Evolutionary conservation across 192 early-diverging fungal species (phyloP).

Genomic region (Coemansia sp.): DNA sequence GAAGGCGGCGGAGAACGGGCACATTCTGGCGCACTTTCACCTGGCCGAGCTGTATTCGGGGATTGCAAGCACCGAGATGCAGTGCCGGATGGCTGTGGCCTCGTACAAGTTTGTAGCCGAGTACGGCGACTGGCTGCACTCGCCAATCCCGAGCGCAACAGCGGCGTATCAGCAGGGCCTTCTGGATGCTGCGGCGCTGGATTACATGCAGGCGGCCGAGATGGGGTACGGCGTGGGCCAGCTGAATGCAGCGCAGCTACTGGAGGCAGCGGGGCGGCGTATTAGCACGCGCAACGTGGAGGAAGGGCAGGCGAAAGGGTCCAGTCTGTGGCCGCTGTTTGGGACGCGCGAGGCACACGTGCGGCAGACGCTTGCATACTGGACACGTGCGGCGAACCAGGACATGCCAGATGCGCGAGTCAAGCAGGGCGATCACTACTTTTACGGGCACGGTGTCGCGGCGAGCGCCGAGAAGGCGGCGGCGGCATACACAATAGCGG

Average conservation of each 20-base stretch:
- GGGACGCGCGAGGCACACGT: conserved; percentile 1
- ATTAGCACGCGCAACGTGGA: not conserved
- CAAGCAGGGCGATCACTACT: conserved; percentile 94
- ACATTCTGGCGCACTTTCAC: conserved; percentile 79
- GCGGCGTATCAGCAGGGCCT: conserved; percentile 61
- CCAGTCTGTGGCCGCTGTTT: conserved; percentile 12
- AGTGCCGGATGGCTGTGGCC: conserved; percentile 68
- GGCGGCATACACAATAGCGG: conserved; percentile 80
- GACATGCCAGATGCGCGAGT: conserved; percentile 85
- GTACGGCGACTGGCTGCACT: conserved; percentile 80
- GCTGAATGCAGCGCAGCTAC: conserved; percentile 84
- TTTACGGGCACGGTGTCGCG: conserved; percentile 71
- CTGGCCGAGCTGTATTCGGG: conserved; percentile 67
- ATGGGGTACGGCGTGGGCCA: conserved; percentile 86
- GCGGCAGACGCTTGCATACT: conserved; percentile 77
- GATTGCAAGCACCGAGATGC: conserved; percentile 28
- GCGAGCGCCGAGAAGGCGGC: conserved; percentile 73
- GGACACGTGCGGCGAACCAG: conserved; percentile 94
- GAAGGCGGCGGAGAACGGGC: conserved; percentile 59
- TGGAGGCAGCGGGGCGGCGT: conserved; percentile 56
- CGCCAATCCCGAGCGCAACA: conserved; percentile 60
- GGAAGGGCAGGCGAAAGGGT: not conserved
- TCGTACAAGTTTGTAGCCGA: conserved; percentile 83
- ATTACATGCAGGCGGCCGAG: conserved; percentile 85
- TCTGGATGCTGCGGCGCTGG: conserved; percentile 65